These are phyloP conservation scores for Claviceps sp. DNA, from an alignment of 2,329 filamentous ascomycete genomes.

Conservation along the genomic window DNA sequence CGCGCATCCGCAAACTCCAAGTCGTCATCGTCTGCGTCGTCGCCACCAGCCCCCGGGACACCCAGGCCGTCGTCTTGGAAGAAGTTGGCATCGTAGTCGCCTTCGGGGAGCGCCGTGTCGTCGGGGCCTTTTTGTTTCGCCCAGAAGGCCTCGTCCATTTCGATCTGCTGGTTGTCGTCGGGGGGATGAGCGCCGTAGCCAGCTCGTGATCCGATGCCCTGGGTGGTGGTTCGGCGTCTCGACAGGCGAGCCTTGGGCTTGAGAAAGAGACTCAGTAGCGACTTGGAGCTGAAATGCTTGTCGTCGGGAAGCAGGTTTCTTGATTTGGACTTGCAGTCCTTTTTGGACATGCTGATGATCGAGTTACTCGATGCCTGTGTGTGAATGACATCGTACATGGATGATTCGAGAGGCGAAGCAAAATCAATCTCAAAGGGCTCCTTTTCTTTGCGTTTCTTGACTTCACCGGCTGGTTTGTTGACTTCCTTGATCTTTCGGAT, in stretches of 20 bases:
- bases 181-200: conserved; percentile 29
- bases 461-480: conserved; percentile 47
- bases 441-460: conserved; percentile 76
- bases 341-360: conserved; percentile 75
- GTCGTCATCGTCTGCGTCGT: conserved; percentile 52
- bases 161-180: conserved; percentile 48
- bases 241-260: conserved; percentile 85
- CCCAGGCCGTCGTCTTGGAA: conserved; percentile 80
- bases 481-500: conserved; percentile 82
- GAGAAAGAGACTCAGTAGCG: conserved; percentile 78
- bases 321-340: conserved; percentile 90
- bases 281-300: conserved; percentile 93
- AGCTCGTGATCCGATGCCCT: conserved; percentile 26
- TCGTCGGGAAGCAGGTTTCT: conserved; percentile 90
- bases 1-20: conserved; percentile 66
- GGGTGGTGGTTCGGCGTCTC: conserved; percentile 38
- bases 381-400: conserved; percentile 63
- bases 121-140: conserved; percentile 57
- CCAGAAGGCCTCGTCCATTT: conserved; percentile 96
- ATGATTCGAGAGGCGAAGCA: conserved; percentile 54
- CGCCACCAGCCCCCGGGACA: conserved; percentile 39
- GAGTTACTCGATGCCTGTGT: conserved; percentile 69
- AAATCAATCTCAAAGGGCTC: conserved; percentile 96
- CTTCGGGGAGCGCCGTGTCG: conserved; percentile 45
- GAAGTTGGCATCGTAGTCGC: conserved; percentile 93